Conservation (phyloP, 2,329 filamentous ascomycete genomes). For the Byssothecium circinans region DNA sequence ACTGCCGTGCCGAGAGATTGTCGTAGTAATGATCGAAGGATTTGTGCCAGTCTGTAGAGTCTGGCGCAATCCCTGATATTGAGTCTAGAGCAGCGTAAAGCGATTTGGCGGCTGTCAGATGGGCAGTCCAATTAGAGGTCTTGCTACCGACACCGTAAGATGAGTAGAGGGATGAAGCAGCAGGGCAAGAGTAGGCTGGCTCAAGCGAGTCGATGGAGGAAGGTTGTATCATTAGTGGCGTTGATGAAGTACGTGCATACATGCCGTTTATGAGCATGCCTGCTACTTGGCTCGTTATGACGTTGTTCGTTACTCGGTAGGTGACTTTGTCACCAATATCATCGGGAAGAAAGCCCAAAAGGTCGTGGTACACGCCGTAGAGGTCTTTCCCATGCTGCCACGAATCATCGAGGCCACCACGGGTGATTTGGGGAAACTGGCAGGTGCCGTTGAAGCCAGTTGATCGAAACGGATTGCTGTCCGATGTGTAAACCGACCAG, state of each 20-base stretch:
- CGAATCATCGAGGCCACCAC: slow-evolving; percentile 70
- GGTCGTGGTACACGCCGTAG: slow-evolving; percentile 71
- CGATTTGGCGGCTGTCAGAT: slow-evolving; percentile 59
- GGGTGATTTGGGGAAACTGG: slow-evolving; percentile 79
- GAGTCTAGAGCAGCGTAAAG: slow-evolving; percentile 65
- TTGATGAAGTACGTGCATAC: slow-evolving; percentile 35
- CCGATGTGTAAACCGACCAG: slow-evolving; percentile 65
- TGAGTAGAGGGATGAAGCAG: slow-evolving; percentile 50
- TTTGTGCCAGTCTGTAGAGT: slow-evolving; percentile 65
- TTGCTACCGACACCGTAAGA: slow-evolving; percentile 51
- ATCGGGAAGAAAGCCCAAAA: slow-evolving; percentile 68
- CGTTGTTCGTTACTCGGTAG: slow-evolving; percentile 79
- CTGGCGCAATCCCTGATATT: slow-evolving; percentile 65
- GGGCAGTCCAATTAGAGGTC: slow-evolving; percentile 60
- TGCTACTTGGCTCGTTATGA: slow-evolving; percentile 79
- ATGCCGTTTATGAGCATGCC: slow-evolving; percentile 74
- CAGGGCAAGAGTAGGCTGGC: slow-evolving; percentile 68
- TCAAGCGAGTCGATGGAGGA: slow-evolving; percentile 70
- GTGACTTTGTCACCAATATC: slow-evolving; percentile 49
- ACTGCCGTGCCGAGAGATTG: slow-evolving; percentile 77
- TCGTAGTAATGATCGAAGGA: slow-evolving; percentile 84
- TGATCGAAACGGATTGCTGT: slow-evolving; percentile 67
- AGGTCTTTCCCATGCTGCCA: slow-evolving; percentile 76
- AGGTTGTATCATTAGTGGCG: slow-evolving; percentile 53
- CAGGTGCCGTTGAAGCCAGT: slow-evolving; percentile 73